Evolutionary conservation across 306 rosid species (phyloP), one percentile per base, ranked within the genome.

Genomic region (Clitoria ternatea): DNA sequence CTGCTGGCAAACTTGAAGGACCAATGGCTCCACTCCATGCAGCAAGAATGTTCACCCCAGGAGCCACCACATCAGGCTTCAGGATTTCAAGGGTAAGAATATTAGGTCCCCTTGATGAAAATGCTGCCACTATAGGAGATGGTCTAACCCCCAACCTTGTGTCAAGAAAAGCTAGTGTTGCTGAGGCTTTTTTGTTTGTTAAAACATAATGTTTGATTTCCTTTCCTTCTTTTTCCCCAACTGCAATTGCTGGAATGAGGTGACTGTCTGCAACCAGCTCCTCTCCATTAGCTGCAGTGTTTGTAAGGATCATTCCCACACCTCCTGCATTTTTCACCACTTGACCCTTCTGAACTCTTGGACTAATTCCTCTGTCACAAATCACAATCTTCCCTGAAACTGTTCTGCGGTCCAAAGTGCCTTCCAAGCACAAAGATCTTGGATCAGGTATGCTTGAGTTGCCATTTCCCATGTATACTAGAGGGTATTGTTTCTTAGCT

Each of bases 21-120:
- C 95, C 95, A 5, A 82, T 45, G 2, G 54, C 29, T 0, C 88
- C 98, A 0, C 87, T 85, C 98, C 98, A 94, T 14, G 97, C 97
- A n/a, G 98, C 98, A n/a, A 94, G 88, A 69, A 94, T 94, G 87
- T 94, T 94, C 66, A 94, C 98, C 1, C 98, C 98, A 0, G 98
- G 98, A 4, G 98, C 98, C 1, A 94, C 85, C 44, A 94, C 7
- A 82, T 94, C 98, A 20, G 98, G 98, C 76, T 94, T 94, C 11
- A 94, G 77, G 72, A 94, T 84, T 33, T 94, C 96, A 0, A 90
- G 84, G 0, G 88, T 79, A 2, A 94, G 94, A 4, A 89, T 54
- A 69, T 89, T 94, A 2, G 98, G 99, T 39, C 99, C 99, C 70
- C 97, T 83, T 5, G 99, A 94, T 3, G 99, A 94, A 75, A 94